Conservation (phyloP, 2,329 filamentous ascomycete species). For the Diaporthe aspalathi region DNA sequence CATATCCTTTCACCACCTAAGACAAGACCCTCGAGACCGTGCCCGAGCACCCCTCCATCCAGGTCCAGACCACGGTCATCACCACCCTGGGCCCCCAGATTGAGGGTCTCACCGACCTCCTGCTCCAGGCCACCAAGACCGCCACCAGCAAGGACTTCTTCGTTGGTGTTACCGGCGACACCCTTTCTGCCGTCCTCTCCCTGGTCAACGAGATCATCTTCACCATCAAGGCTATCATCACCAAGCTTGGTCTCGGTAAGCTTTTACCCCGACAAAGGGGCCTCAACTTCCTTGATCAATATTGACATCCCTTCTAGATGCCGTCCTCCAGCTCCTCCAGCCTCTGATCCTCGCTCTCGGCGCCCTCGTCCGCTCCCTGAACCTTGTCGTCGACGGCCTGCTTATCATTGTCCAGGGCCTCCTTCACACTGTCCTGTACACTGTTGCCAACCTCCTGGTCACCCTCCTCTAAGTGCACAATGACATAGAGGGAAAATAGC, state of each 20-base stretch:
- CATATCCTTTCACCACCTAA: slow-evolving; percentile 17
- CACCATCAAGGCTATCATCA: slow-evolving; percentile 45
- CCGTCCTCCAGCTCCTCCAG: slow-evolving; percentile 41
- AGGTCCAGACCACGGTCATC: slow-evolving; percentile 42
- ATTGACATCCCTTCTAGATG: slow-evolving; percentile 32
- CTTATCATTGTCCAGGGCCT: slow-evolving; percentile 43
- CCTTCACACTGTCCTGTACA: slow-evolving; percentile 41
- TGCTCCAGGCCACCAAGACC: slow-evolving; percentile 41
- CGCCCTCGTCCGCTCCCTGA: slow-evolving; percentile 43
- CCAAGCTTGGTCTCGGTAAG: slow-evolving; percentile 46
- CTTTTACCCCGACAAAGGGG: background rate
- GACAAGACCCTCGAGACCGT: slow-evolving; percentile 43
- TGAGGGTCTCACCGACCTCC: slow-evolving; percentile 44
- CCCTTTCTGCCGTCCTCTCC: slow-evolving; percentile 42
- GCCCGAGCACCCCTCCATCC: slow-evolving; percentile 41
- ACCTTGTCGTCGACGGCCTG: slow-evolving; percentile 44
- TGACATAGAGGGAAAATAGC: background rate
- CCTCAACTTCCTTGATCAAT: background rate
- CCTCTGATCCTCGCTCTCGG: slow-evolving; percentile 44
- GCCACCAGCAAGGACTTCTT: slow-evolving; percentile 41
- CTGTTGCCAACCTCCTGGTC: slow-evolving; percentile 40
- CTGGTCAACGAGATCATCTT: slow-evolving; percentile 44
- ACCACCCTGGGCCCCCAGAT: slow-evolving; percentile 42
- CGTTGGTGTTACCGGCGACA: slow-evolving; percentile 37
- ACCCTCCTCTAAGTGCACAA: slow-evolving; percentile 38